Evolutionary conservation across 2,329 filamentous ascomycete genomes (phyloP).

Genomic region (Calonectria naviculata): DNA sequence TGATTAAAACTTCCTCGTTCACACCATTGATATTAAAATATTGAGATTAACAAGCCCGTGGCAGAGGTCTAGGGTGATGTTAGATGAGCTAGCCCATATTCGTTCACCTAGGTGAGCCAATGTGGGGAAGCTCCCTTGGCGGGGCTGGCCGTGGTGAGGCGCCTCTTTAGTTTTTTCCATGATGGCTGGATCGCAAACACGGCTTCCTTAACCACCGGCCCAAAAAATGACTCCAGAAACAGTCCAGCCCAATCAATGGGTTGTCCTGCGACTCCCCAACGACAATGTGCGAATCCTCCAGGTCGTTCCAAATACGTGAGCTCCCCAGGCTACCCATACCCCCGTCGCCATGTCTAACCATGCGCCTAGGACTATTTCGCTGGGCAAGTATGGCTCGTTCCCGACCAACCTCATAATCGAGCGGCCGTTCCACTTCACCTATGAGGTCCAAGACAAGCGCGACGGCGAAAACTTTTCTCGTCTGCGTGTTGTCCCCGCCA

Average conservation of each 20-base stretch:
- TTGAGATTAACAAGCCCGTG: too few relatives aligned
- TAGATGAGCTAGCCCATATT: not conserved
- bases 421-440: conserved; percentile 92
- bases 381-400: conserved; percentile 94
- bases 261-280: conserved; percentile 68
- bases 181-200: conserved; percentile 21
- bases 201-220: conserved; percentile 22
- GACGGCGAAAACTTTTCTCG: conserved; percentile 73
- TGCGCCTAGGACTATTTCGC: conserved; percentile 77
- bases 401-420: conserved; percentile 89
- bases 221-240: conserved; percentile 46
- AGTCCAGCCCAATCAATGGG: conserved; percentile 68
- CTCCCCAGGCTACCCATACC: conserved; percentile 7
- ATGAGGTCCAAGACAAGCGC: conserved; percentile 82
- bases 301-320: conserved; percentile 70
- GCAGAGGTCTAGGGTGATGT: not conserved
- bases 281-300: conserved; percentile 68
- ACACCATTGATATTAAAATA: too few relatives aligned
- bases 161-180: conserved; percentile 39
- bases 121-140: conserved; percentile 28
- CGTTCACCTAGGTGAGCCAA: conserved; percentile 26
- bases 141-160: conserved; percentile 47
- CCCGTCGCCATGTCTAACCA: conserved; percentile 33
- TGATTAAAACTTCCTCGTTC: too few relatives aligned
- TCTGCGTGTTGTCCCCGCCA: conserved; percentile 81